Evolutionary conservation across 345 rosid species (phyloP).

Genomic region (Citrus mangshanensis): DNA sequence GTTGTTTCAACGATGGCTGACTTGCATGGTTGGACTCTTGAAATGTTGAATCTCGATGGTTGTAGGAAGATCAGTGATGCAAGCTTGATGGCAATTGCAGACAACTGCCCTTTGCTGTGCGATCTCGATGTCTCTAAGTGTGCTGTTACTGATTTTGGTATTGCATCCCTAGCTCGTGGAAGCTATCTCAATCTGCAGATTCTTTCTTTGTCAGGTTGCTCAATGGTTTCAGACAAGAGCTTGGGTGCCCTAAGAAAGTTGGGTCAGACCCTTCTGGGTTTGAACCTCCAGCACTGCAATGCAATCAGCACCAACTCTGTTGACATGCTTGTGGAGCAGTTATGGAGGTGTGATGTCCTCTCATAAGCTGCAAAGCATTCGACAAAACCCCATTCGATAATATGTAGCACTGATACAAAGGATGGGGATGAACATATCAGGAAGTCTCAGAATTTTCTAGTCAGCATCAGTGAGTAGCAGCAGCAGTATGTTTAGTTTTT

Average conservation of each 20-base stretch:
- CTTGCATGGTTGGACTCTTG: conserved; percentile 68
- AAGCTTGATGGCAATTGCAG: conserved; percentile 61
- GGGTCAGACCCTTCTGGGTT: conserved; percentile 67
- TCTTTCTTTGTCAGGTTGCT: conserved; percentile 71
- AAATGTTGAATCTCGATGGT: conserved; percentile 67
- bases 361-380: conserved; percentile 32
- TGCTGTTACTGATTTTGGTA: conserved; percentile 60
- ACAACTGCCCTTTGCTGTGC: conserved; percentile 61
- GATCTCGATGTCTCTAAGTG: conserved; percentile 81
- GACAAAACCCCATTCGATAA: background rate
- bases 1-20: conserved; percentile 53
- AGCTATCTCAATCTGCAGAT: conserved; percentile 63
- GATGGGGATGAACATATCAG: conserved; percentile 7
- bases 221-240: conserved; percentile 63
- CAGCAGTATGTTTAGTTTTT: conserved; percentile 49
- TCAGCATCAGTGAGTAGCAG: conserved; percentile 28
- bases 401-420: conserved; percentile 8
- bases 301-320: conserved; percentile 49
- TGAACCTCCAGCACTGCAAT: conserved; percentile 82
- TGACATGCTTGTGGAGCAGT: conserved; percentile 55
- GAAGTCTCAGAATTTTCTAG: conserved; percentile 17
- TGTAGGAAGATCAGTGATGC: conserved; percentile 66
- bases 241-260: conserved; percentile 45
- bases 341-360: conserved; percentile 88
- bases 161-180: conserved; percentile 52